Evolutionary conservation across 305 asterid species (phyloP).

Genomic region (Rubia occidens): DNA sequence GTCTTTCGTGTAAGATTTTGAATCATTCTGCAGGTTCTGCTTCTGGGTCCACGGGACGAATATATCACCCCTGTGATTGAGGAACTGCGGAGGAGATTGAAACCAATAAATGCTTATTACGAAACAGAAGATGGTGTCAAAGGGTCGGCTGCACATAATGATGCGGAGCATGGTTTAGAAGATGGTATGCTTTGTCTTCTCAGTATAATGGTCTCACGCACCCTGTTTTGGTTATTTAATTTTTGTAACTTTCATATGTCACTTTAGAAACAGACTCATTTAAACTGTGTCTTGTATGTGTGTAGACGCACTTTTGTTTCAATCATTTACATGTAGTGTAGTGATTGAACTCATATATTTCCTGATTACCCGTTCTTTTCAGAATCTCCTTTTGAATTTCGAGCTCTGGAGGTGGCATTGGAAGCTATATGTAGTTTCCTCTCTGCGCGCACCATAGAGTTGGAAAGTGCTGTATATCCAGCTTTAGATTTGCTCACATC

Average conservation of each 20-base stretch:
- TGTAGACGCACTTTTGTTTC: neutral
- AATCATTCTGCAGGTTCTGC: slow-evolving; percentile 46
- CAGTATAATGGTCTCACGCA: neutral
- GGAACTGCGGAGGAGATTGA: slow-evolving; percentile 68
- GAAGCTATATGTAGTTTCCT: slow-evolving; percentile 86
- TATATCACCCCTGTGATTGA: slow-evolving; percentile 63
- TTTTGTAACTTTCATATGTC: neutral
- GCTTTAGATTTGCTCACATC: slow-evolving; percentile 87
- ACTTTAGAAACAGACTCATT: neutral
- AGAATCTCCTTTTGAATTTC: slow-evolving; percentile 85
- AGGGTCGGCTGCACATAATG: slow-evolving; percentile 38
- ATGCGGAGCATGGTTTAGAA: slow-evolving; percentile 63
- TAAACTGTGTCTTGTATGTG: neutral
- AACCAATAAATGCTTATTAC: slow-evolving; percentile 31
- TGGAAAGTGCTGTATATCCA: slow-evolving; percentile 88
- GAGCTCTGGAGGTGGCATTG: slow-evolving; percentile 78
- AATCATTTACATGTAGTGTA: neutral
- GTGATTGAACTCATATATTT: neutral
- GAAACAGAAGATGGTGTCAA: slow-evolving; percentile 52
- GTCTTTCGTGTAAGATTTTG: neutral
- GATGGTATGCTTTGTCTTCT: slow-evolving; percentile 44
- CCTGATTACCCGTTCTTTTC: slow-evolving; percentile 15
- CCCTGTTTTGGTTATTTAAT: neutral
- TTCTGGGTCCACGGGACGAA: slow-evolving; percentile 71
- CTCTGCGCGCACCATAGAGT: slow-evolving; percentile 66